Percentiles rank a stretch among this genome's conserved stretches.
Conservation (phyloP, 1,284 basidiomycete species). For the Marasmius fiardii region DNA sequence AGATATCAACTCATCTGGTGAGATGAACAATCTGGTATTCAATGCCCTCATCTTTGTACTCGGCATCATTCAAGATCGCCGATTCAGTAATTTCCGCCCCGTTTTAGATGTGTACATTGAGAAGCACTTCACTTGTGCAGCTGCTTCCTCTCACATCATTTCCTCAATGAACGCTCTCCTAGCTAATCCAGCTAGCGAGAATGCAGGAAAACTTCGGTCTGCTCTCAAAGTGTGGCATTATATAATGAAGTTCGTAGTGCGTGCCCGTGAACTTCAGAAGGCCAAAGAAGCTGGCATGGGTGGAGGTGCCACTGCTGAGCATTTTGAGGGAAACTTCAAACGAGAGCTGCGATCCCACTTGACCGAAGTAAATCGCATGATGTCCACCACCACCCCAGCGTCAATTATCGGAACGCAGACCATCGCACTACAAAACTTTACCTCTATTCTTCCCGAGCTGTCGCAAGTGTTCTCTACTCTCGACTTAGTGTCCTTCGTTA, state of each 20-base stretch:
- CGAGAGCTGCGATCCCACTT: constrained; percentile 77
- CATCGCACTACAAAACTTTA: constrained; percentile 91
- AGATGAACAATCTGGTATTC: constrained; percentile 88
- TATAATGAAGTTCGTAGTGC: constrained; percentile 91
- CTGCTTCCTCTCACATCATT: constrained; percentile 80
- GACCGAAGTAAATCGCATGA: constrained; percentile 82
- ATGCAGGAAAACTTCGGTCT: constrained; percentile 76
- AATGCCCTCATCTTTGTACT: constrained; percentile 89
- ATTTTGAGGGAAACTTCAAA: constrained; percentile 85
- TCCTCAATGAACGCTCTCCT: constrained; percentile 86
- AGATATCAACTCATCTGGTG: constrained; percentile 66
- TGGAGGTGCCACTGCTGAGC: constrained; percentile 77
- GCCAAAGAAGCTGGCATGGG: constrained; percentile 76
- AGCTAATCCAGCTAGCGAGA: constrained; percentile 70
- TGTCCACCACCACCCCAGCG: constrained; percentile 75
- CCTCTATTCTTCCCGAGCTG: constrained; percentile 87
- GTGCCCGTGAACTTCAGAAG: constrained; percentile 86
- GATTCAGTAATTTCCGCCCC: constrained; percentile 95
- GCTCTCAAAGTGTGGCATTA: constrained; percentile 97
- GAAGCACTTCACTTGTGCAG: constrained; percentile 79
- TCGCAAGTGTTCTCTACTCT: constrained; percentile 75
- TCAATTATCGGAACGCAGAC: constrained; percentile 96
- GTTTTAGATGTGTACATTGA: constrained; percentile 94
- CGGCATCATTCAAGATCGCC: constrained; percentile 87
- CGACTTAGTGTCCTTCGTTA: constrained; percentile 84